phyloP scores from a whole-genome alignment of 2,329 filamentous ascomycete species.

The Aspergillus pseudotamarii region DNA sequence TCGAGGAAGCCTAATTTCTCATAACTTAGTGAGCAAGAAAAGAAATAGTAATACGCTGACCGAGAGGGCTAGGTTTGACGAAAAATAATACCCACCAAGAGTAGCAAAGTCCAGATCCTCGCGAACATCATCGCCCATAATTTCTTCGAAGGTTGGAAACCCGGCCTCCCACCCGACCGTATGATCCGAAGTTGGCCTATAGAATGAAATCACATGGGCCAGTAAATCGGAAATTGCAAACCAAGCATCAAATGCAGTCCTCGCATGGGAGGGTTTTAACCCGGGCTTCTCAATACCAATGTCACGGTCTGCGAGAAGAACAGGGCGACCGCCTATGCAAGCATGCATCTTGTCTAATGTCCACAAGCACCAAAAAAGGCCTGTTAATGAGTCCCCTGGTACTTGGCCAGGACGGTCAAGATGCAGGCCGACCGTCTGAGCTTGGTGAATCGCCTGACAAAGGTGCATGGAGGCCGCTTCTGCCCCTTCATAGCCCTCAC shows the following conservation, averaged over 20 bases:
- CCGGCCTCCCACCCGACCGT: constrained; percentile 42
- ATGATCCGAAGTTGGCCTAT: constrained; percentile 38
- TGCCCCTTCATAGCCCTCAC: constrained; percentile 43
- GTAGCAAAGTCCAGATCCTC: constrained; percentile 33
- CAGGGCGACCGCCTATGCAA: constrained; percentile 43
- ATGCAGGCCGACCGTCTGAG: constrained; percentile 43
- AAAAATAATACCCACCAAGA: constrained; percentile 25
- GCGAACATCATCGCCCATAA: constrained; percentile 31
- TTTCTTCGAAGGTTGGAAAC: constrained; percentile 42
- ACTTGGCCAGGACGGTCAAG: constrained; percentile 39
- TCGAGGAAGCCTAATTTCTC: constrained; percentile 50
- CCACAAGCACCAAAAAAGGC: constrained; percentile 46
- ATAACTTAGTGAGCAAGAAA: constrained; percentile 5
- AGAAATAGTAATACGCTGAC: not conserved
- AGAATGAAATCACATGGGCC: constrained; percentile 43
- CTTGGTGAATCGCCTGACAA: constrained; percentile 45
- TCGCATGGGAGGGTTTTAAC: constrained; percentile 14
- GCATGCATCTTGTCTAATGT: constrained; percentile 47
- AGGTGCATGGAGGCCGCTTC: constrained; percentile 45
- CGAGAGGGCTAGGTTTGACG: not conserved
- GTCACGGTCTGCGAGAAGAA: constrained; percentile 43
- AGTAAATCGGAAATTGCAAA: constrained; percentile 42
- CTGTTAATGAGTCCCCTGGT: constrained; percentile 30
- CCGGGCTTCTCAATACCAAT: constrained; percentile 40
- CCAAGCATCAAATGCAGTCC: constrained; percentile 40